Evolutionary conservation across 108 stramenopile genomes (phyloP), one percentile per base, ranked within the genome.

Genomic region (Mayamaea pseudoterrestris): DNA sequence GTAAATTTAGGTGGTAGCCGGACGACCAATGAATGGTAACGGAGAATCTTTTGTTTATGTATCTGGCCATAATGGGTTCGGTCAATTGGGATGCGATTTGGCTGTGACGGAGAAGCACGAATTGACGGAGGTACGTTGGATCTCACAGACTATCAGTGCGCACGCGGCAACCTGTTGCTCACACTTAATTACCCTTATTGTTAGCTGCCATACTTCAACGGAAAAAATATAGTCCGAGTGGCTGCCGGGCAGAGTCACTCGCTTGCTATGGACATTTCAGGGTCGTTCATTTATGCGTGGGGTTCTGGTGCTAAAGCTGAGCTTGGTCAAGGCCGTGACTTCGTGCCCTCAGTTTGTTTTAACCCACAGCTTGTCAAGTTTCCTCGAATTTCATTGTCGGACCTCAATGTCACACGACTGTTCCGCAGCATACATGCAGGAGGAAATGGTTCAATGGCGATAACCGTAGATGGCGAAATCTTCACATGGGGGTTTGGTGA

Each of bases 401-500:
- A n/a, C n/a, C n/a, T n/a, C n/a, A n/a, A n/a, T n/a, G n/a, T n/a
- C n/a, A n/a, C n/a, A n/a, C n/a, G n/a, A n/a, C n/a, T n/a, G n/a
- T n/a, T n/a, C n/a, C n/a, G n/a, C n/a, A n/a, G n/a, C n/a, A 53
- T 46, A 5, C 21, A 20, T 9, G 37, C 47, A 22, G 89, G 93
- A 5, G 58, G 54, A 16, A 58, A 55, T 40, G 80, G 80, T 41
- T 57, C 43, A 44, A 44, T 90, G 17, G 89, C 73, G 6, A 40
- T 94, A 28, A 78, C 83, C 2, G 61, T 61, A 23, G 47, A 47
- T 1, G 67, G 69, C 29, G 78, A 80, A 41, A 58, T 94, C n/a
- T 95, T 83, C 61, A 67, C 93, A 25, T 97, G 96, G 94, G 94
- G 94, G 3, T 91, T 68, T 53, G 85, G 80, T 12, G 74, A 70